These are phyloP conservation scores for Alternaria consortialis DNA, from an alignment of 2,329 filamentous ascomycete species.

Conservation along the genomic window DNA sequence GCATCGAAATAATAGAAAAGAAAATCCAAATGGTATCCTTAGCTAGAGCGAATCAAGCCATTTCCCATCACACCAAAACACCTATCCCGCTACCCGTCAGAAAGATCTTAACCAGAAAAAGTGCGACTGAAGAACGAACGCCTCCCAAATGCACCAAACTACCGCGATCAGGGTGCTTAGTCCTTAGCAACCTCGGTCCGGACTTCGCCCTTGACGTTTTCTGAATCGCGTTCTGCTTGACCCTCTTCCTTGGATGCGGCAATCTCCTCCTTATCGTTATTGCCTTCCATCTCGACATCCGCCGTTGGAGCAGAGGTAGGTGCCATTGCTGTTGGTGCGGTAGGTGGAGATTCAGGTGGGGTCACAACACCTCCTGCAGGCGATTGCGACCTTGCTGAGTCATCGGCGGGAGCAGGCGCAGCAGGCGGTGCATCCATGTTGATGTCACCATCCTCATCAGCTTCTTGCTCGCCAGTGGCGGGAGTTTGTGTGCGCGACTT, in stretches of 20 bases:
- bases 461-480: constrained; percentile 31
- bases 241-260: constrained; percentile 37
- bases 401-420: constrained; percentile 19
- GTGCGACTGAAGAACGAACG: constrained; percentile 19
- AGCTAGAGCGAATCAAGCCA: constrained; percentile 5
- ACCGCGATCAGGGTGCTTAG: constrained; percentile 8
- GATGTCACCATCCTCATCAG: constrained; percentile 48
- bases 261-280: constrained; percentile 29
- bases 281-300: constrained; percentile 46
- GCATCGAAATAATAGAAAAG: constrained; percentile 6
- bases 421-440: constrained; percentile 46
- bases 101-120: constrained; percentile 7
- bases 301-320: constrained; percentile 28
- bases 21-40: constrained; percentile 29
- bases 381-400: constrained; percentile 36
- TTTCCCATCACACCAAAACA: constrained; percentile 28
- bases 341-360: constrained; percentile 47
- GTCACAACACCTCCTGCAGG: constrained; percentile 46
- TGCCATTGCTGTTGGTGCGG: constrained; percentile 24
- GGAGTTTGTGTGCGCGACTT: constrained; percentile 42
- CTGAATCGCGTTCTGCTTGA: constrained; percentile 38
- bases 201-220: constrained; percentile 45
- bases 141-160: constrained; percentile 17
- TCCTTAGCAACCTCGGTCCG: constrained; percentile 41
- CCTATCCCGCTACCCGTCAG: constrained; percentile 17